Percentiles rank a stretch among this genome's conserved stretches.
These are phyloP conservation scores for Teratosphaeria gauchensis DNA, from an alignment of 2,329 filamentous ascomycete genomes.

Conservation along the genomic window DNA sequence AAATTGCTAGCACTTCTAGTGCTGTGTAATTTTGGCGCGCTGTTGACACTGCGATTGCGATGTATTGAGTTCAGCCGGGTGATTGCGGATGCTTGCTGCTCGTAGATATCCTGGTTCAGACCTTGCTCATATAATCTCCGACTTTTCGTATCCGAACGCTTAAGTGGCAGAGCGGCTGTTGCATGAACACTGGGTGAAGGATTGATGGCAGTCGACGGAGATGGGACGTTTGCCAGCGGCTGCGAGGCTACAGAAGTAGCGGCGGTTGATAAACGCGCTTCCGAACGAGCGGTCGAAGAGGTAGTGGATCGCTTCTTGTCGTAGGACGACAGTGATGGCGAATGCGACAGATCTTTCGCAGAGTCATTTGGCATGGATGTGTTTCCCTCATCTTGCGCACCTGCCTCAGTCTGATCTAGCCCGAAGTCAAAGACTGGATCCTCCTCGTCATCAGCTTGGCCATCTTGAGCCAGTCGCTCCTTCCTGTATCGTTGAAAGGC, in stretches of 20 bases:
- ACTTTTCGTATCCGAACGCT: slow-evolving; percentile 59
- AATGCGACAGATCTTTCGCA: slow-evolving; percentile 32
- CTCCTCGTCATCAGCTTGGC: slow-evolving; percentile 16
- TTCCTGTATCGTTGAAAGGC: slow-evolving; percentile 67
- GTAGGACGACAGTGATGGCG: slow-evolving; percentile 52
- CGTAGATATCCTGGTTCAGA: slow-evolving; percentile 67
- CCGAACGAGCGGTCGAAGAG: slow-evolving; percentile 67
- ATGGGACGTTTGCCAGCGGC: slow-evolving; percentile 26
- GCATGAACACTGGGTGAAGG: slow-evolving; percentile 47
- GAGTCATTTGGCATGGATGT: slow-evolving; percentile 38
- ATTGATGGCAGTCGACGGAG: slow-evolving; percentile 34
- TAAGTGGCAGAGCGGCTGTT: slow-evolving; percentile 34
- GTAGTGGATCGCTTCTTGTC: slow-evolving; percentile 69
- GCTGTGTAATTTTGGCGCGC: slow-evolving; percentile 27
- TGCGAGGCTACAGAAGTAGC: slow-evolving; percentile 84
- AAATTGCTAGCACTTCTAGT: slow-evolving; percentile 58
- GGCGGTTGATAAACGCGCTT: slow-evolving; percentile 69
- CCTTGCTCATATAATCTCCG: slow-evolving; percentile 76
- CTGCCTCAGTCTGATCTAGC: slow-evolving; percentile 21
- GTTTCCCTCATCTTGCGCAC: slow-evolving; percentile 30
- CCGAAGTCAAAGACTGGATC: slow-evolving; percentile 24
- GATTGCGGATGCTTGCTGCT: slow-evolving; percentile 67
- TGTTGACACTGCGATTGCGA: slow-evolving; percentile 47
- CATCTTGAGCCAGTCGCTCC: slow-evolving; percentile 43
- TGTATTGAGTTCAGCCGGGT: slow-evolving; percentile 72